Evolutionary conservation across 768 basidiomycete species (phyloP).

Genomic region (Mycena olivaceomarginata): DNA sequence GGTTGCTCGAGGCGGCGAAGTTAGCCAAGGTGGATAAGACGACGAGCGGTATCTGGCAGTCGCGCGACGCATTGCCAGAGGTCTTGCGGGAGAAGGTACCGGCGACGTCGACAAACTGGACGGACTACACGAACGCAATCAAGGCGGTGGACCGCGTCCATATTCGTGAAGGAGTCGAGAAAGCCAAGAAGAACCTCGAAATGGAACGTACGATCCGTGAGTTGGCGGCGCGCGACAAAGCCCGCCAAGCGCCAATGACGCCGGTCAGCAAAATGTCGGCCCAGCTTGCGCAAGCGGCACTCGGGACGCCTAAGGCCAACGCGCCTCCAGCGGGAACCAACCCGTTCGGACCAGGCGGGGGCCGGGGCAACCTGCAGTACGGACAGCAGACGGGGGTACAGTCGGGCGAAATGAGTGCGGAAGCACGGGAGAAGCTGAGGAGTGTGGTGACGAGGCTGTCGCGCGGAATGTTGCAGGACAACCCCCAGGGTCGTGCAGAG

Average conservation of each 20-base stretch:
- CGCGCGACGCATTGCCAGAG: constrained; percentile 1
- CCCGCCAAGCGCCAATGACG: neutral
- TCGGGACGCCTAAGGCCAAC: neutral
- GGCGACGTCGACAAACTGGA: neutral
- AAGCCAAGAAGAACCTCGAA: constrained; percentile 13
- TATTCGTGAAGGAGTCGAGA: constrained; percentile 1
- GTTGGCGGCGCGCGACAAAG: neutral
- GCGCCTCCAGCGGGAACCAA: neutral
- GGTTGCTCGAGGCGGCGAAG: constrained; percentile 20
- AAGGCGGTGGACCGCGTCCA: constrained; percentile 9
- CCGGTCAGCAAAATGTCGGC: constrained; percentile 22
- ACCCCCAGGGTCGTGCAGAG: constrained; percentile 11
- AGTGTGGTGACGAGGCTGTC: constrained; percentile 26
- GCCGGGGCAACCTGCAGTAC: neutral
- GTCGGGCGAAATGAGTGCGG: neutral
- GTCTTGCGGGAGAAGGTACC: constrained; percentile 19
- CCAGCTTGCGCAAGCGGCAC: neutral
- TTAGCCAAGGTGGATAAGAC: constrained; percentile 10
- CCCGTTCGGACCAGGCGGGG: constrained; percentile 12
- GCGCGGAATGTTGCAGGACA: constrained; percentile 3
- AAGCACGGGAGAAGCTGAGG: neutral
- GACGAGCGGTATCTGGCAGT: constrained; percentile 17
- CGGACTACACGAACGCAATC: neutral
- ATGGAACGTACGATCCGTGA: neutral
- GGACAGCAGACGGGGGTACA: too few species aligned